These are phyloP conservation scores for Metschnikowia amazonensis DNA, from an alignment of 805 yeast genomes.

Conservation along the genomic window DNA sequence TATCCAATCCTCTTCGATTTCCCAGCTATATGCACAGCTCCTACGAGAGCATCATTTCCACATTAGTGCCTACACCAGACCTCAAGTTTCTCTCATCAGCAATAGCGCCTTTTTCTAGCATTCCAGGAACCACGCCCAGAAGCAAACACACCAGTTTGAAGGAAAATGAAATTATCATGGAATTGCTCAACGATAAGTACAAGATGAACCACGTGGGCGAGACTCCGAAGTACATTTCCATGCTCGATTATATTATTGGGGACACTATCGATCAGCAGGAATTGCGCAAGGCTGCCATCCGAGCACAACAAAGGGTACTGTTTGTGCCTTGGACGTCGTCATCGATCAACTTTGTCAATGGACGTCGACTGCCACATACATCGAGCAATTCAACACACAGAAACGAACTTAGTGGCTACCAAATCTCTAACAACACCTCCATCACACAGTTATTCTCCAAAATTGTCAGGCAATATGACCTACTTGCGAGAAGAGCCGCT, in stretches of 20 bases:
- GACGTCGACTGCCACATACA: conserved; percentile 64
- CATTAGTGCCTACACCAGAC: conserved; percentile 82
- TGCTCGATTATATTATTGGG: conserved; percentile 68
- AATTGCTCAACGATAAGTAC: conserved; percentile 72
- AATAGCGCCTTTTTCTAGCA: conserved; percentile 41
- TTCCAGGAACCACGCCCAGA: conserved; percentile 31
- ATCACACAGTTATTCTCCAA: conserved; percentile 63
- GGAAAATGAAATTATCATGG: conserved; percentile 81
- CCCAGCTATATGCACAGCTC: conserved; percentile 92
- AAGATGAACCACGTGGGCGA: conserved; percentile 56
- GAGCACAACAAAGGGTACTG: conserved; percentile 61
- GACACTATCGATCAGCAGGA: conserved; percentile 60
- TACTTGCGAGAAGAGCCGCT: conserved; percentile 74
- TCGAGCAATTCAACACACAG: conserved; percentile 13
- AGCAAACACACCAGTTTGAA: conserved; percentile 56
- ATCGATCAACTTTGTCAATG: conserved; percentile 72
- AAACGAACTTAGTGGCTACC: conserved; percentile 60
- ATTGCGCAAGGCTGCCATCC: conserved; percentile 59
- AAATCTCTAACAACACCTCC: conserved; percentile 79
- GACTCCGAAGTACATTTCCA: conserved; percentile 55
- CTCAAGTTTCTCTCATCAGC: conserved; percentile 51
- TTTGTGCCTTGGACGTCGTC: conserved; percentile 88
- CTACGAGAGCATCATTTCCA: conserved; percentile 72
- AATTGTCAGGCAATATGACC: conserved; percentile 73
- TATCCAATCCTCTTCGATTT: conserved; percentile 83